phyloP scores from a whole-genome alignment of 352 stramenopile genomes.

The Phytophthora brassicae region DNA sequence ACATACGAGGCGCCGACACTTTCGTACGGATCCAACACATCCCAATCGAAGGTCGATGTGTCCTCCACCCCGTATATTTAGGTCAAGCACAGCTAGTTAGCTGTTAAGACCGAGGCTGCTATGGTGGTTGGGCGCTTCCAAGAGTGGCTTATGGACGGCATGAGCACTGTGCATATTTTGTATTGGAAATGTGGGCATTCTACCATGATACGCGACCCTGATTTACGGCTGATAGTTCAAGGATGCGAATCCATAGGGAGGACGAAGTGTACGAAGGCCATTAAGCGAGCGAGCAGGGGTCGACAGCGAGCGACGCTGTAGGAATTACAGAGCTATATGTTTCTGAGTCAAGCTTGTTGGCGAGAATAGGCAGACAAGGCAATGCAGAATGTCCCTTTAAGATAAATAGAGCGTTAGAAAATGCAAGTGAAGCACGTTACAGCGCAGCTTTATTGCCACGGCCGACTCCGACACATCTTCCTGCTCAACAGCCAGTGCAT shows the following conservation, averaged over 20 bases:
- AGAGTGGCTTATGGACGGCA: conserved; percentile 5
- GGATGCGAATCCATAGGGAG: too few relatives aligned
- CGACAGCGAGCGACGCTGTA: conserved; percentile 25
- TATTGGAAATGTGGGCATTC: conserved; percentile 16
- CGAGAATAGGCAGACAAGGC: conserved; percentile 11
- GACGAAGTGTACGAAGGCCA: conserved; percentile 9
- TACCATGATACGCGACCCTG: conserved; percentile 3
- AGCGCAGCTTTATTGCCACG: too few relatives aligned
- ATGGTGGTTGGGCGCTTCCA: conserved; percentile 13
- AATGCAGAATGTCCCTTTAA: conserved; percentile 21
- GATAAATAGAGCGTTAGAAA: conserved; percentile 46
- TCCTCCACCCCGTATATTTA: conserved; percentile 89
- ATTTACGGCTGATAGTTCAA: too few relatives aligned
- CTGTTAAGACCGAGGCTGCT: too few relatives aligned
- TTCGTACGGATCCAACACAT: conserved; percentile 86
- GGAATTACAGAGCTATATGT: conserved; percentile 22
- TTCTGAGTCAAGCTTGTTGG: conserved; percentile 22
- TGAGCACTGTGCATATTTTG: conserved; percentile 16
- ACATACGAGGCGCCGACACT: conserved; percentile 85
- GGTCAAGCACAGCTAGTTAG: conserved; percentile 22
- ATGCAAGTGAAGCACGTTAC: conserved; percentile 33
- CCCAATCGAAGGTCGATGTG: conserved; percentile 85
- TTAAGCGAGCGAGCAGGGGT: conserved; percentile 1
- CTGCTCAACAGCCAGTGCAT: too few relatives aligned
- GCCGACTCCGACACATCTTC: too few relatives aligned